phyloP scores from a whole-genome alignment of 495 filamentous ascomycete genomes.

The Platismatia glauca region DNA sequence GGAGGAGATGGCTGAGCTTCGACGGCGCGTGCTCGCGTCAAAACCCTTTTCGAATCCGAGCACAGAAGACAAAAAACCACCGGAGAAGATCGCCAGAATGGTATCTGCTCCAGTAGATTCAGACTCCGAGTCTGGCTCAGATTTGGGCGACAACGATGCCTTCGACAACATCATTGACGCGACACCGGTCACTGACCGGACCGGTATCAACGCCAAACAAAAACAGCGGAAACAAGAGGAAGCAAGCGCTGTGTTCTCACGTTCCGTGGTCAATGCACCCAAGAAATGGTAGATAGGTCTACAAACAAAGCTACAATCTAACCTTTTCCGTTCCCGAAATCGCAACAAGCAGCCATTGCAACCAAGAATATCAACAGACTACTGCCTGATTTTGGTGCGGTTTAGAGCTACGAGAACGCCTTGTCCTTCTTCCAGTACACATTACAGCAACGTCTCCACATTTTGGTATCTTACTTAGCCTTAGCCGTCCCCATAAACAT shows the following conservation, averaged over 20 bases:
- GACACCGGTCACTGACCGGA: constrained; percentile 72
- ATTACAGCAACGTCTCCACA: not conserved
- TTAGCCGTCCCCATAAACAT: constrained; percentile 1
- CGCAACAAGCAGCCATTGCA: not conserved
- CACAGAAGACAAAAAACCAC: constrained; percentile 41
- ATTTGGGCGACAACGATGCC: constrained; percentile 56
- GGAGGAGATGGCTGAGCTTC: constrained; percentile 84
- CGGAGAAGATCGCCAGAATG: constrained; percentile 49
- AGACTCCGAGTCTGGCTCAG: constrained; percentile 64
- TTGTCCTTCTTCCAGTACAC: too few species aligned
- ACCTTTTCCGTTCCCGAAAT: not conserved
- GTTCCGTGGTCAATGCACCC: constrained; percentile 50
- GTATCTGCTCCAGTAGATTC: constrained; percentile 41
- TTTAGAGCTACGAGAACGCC: not conserved
- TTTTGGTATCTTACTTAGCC: not conserved
- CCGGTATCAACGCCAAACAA: constrained; percentile 58
- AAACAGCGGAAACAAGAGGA: constrained; percentile 34
- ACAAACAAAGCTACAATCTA: not conserved
- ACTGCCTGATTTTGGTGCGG: not conserved
- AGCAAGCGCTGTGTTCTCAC: constrained; percentile 53
- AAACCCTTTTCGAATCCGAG: constrained; percentile 70
- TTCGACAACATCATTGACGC: constrained; percentile 92
- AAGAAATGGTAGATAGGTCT: constrained; percentile 41
- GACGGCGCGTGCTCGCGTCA: constrained; percentile 72
- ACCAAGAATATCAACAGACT: not conserved